Evolutionary conservation across 169 alveolate genomes (phyloP), one percentile per base, ranked within the genome.

Genomic region (Plasmodium malariae): DNA sequence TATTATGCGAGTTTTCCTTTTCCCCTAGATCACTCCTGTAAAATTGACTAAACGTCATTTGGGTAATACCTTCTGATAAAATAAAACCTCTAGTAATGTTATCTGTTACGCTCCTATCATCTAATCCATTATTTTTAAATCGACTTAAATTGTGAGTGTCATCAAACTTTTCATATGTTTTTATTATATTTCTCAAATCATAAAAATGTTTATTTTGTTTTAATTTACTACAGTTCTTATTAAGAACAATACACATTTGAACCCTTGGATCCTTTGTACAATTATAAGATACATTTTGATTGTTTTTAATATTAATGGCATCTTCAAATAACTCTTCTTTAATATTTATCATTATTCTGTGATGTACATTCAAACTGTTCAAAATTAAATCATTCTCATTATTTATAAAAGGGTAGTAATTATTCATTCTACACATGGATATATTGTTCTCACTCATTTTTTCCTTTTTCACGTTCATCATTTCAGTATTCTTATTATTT

Each of bases 301-400:
- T 78, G 49, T 74, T 49, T 30, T 68, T 34, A 37, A 83, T 40
- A 43, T 65, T 78, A 11, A 88, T 70, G 24, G 60, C 74, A 40
- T 70, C 74, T 11, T 70, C 74, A 36, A 78, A 70, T 26, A 49
- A 32, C 48, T 74, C 87, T n/a, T 88, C 93, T 57, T 83, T 88
- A 9, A 63, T 32, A 59, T 78, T 88, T 21, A 88, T 69, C 91
- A 72, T 78, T 40, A 78, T 48, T 40, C 69, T 62, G 11, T 88
- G 91, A 80, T 71, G 89, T 9, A 72, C 88, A 34, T 51, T 51
- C 37, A 89, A 55, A 19, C 88, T 62, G 40, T 76, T 71, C 49
- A 71, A 43, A 6, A 72, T 55, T 69, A 74, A 43, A 26, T 71
- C 88, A 5, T 67, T 32, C 37, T 69, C 88, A 30, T 28, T 28